Evolutionary conservation across 148 eudicot species (phyloP).

Genomic region (Vaccinium macrocarpon): DNA sequence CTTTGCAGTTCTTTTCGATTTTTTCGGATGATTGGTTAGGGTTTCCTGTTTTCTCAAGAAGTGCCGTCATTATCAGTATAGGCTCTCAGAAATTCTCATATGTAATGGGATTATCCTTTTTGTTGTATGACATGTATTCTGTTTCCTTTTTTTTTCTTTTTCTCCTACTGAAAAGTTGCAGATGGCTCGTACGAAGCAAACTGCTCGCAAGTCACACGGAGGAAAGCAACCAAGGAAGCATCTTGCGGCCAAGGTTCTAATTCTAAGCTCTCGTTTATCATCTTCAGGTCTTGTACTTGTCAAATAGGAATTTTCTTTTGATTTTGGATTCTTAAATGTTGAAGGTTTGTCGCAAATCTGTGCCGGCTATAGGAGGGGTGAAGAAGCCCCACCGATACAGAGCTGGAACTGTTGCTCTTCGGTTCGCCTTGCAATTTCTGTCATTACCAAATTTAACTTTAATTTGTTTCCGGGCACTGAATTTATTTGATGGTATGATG

Average conservation of each 20-base stretch:
- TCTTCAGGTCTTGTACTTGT: neutral
- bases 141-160: neutral
- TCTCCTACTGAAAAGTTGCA: neutral
- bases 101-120: too few species aligned
- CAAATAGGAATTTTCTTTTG: neutral
- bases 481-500: neutral
- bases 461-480: neutral
- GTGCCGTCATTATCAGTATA: too few species aligned
- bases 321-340: neutral
- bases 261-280: neutral
- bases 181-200: slow-evolving; percentile 13
- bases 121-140: neutral
- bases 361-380: slow-evolving; percentile 2
- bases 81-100: too few species aligned
- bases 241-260: slow-evolving; percentile 3
- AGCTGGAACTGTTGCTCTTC: slow-evolving; percentile 15
- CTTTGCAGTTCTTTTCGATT: too few species aligned
- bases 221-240: neutral
- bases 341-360: neutral
- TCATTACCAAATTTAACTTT: neutral
- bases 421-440: neutral
- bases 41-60: too few species aligned
- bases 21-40: too few species aligned
- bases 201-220: slow-evolving; percentile 6
- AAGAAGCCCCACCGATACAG: slow-evolving; percentile 5